Percentiles rank a stretch among this genome's conserved stretches.
phyloP scores from a whole-genome alignment of 352 stramenopile species.

The Peronospora belbahrii region DNA sequence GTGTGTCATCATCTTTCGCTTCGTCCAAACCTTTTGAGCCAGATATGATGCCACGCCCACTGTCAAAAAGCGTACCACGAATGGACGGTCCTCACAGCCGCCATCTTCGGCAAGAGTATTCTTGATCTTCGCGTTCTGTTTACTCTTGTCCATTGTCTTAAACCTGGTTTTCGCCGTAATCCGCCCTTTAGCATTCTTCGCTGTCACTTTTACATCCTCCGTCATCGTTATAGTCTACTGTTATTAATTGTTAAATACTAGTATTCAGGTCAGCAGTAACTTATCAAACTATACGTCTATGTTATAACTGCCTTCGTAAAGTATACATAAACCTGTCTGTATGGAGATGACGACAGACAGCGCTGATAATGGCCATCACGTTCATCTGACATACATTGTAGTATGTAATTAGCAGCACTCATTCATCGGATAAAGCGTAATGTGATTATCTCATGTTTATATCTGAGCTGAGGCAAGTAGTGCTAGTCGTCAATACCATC shows the following conservation, averaged over 20 bases:
- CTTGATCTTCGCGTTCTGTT: not conserved
- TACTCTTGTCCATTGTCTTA: slow-evolving; percentile 8
- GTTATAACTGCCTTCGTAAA: not conserved
- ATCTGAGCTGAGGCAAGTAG: slow-evolving; percentile 1
- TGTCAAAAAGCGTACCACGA: slow-evolving; percentile 49
- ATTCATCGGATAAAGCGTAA: too few relatives aligned
- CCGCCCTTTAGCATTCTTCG: slow-evolving; percentile 11
- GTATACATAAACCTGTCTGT: too few relatives aligned
- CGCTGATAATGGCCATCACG: too few relatives aligned
- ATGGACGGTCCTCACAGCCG: slow-evolving; percentile 23
- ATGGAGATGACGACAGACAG: too few relatives aligned
- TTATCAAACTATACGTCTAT: not conserved
- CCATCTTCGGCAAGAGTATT: not conserved
- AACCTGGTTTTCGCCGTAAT: slow-evolving; percentile 4
- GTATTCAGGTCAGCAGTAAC: not conserved
- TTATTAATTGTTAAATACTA: not conserved
- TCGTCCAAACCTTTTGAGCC: slow-evolving; percentile 76
- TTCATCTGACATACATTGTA: too few relatives aligned
- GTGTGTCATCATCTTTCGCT: slow-evolving; percentile 52
- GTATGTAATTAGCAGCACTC: too few relatives aligned
- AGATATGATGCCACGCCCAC: slow-evolving; percentile 61
- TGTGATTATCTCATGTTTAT: slow-evolving; percentile 25
- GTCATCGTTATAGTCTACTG: too few relatives aligned
- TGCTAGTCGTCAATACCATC: not conserved
- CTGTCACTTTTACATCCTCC: not conserved